These are phyloP conservation scores for Magnaporthales sp. DNA, from an alignment of 2,329 filamentous ascomycete species.

Conservation along the genomic window DNA sequence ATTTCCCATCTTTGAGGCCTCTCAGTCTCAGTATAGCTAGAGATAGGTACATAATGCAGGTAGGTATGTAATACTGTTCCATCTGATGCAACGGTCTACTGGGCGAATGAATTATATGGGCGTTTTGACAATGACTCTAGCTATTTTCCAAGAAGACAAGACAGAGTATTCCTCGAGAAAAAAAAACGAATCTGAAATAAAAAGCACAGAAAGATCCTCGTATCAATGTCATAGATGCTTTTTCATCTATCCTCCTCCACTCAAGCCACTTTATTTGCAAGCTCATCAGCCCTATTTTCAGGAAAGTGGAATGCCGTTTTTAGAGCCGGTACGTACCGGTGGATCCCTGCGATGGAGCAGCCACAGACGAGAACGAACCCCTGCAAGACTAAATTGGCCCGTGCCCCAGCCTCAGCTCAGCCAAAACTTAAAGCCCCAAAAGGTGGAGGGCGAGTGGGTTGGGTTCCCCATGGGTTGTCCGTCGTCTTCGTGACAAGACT, in stretches of 20 bases:
- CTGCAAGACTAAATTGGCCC: not conserved
- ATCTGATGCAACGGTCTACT: too few relatives aligned
- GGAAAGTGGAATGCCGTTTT: not conserved
- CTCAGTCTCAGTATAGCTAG: not conserved
- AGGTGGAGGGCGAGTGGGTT: conserved; percentile 3
- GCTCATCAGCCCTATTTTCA: not conserved
- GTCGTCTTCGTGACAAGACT: not conserved
- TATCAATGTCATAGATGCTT: too few relatives aligned
- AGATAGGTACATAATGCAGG: not conserved
- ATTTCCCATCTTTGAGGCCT: not conserved
- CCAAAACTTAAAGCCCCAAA: not conserved
- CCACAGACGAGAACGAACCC: not conserved
- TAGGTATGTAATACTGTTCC: not conserved
- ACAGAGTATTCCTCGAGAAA: not conserved
- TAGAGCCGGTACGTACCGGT: not conserved
- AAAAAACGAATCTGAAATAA: not conserved
- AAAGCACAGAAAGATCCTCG: not conserved
- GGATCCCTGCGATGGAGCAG: not conserved
- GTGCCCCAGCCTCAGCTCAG: conserved; percentile 1
- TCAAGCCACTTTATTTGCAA: too few relatives aligned
- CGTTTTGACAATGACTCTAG: not conserved
- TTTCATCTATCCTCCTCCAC: too few relatives aligned
- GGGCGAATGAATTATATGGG: not conserved
- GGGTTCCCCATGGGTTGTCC: not conserved
- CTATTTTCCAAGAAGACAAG: not conserved